Conservation (phyloP, 139 green algal species). For the Yamagishiella unicocca region DNA sequence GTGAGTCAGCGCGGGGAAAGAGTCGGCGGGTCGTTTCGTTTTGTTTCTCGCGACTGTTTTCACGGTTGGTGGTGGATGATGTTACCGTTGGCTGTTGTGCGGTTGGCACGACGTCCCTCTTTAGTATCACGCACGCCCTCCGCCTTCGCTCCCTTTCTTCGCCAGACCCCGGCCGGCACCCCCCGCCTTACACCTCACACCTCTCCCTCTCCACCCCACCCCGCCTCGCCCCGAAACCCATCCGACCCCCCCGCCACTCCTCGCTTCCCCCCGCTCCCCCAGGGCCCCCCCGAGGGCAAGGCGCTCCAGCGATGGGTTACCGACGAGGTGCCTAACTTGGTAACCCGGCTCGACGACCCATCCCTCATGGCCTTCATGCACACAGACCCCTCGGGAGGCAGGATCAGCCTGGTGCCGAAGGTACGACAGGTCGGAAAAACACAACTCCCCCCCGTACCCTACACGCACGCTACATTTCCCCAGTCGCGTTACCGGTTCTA, state of each 20-base stretch:
- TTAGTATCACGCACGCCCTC: not conserved
- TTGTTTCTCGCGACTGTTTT: no score
- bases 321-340: conserved; percentile 26
- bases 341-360: not conserved
- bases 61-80: not conserved
- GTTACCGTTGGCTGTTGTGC: not conserved
- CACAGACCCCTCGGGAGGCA: conserved; percentile 5
- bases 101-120: not conserved
- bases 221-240: not conserved
- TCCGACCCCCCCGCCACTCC: not conserved
- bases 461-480: no score
- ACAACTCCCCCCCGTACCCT: no score
- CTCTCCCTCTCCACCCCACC: not conserved
- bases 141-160: not conserved
- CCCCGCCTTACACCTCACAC: no score
- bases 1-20: no score
- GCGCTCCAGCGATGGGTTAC: conserved; percentile 51
- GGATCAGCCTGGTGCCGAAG: not conserved
- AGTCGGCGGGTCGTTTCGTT: no score
- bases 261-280: not conserved
- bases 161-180: not conserved
- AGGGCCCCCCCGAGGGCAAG: conserved; percentile 54
- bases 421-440: not conserved
- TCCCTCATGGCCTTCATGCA: not conserved
- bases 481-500: no score